phyloP scores from a whole-genome alignment of 148 eudicot genomes.

The Rhododendron molle region DNA sequence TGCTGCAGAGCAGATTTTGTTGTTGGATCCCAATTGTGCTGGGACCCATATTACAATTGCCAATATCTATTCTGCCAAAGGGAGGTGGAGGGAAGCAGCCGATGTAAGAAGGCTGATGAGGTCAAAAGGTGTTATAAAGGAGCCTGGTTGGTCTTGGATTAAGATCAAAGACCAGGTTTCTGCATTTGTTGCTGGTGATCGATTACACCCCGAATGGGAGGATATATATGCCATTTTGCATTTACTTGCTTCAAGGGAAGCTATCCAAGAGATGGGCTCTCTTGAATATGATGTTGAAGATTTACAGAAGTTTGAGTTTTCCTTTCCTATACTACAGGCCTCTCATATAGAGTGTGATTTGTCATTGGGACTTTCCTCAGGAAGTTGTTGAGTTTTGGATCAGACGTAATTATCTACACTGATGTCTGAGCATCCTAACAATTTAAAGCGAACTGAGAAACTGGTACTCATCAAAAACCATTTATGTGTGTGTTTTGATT shows the following conservation, averaged over 20 bases:
- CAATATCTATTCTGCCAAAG: constrained; percentile 62
- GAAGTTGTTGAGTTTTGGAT: not conserved
- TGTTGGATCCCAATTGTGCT: constrained; percentile 60
- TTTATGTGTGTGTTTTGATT: not conserved
- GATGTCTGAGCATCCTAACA: not conserved
- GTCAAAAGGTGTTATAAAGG: constrained; percentile 71
- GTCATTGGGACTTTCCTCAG: constrained; percentile 3
- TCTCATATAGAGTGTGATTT: not conserved
- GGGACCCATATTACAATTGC: constrained; percentile 73
- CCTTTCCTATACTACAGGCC: not conserved
- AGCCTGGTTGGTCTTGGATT: constrained; percentile 93
- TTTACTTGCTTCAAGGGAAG: constrained; percentile 44
- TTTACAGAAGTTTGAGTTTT: constrained; percentile 6
- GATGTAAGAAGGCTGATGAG: constrained; percentile 65
- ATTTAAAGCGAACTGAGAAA: not conserved
- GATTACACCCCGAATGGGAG: constrained; percentile 49
- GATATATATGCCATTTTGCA: constrained; percentile 45
- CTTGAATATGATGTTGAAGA: constrained; percentile 20
- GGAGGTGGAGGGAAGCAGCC: constrained; percentile 85
- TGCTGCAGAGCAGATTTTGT: constrained; percentile 61
- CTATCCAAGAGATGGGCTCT: constrained; percentile 30
- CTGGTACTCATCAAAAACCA: not conserved
- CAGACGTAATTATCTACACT: not conserved
- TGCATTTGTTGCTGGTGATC: constrained; percentile 76
- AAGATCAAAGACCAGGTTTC: constrained; percentile 60